Percentiles rank a stretch among this genome's conserved stretches.
Conservation (phyloP, 2,329 filamentous ascomycete genomes). For the Fusarium marasasianum region DNA sequence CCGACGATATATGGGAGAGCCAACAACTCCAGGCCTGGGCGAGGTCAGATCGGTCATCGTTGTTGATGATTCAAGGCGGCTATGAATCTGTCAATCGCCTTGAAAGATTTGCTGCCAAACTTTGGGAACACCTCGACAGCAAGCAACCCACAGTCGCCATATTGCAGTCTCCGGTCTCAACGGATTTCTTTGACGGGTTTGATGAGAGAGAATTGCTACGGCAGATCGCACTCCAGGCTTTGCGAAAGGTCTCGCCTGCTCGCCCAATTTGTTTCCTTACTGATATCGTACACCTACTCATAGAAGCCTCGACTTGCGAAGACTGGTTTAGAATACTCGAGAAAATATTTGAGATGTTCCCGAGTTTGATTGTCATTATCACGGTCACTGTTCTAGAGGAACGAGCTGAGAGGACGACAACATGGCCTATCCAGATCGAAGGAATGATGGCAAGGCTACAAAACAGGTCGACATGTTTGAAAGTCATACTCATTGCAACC, state of each 20-base stretch:
- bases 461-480: rapidly evolving
- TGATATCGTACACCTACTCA: rapidly evolving
- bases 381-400: not conserved
- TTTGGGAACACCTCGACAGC: not conserved
- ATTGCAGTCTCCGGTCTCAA: rapidly evolving
- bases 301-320: not conserved
- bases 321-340: not conserved
- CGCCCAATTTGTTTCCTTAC: rapidly evolving
- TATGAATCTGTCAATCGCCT: not conserved
- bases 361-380: not conserved
- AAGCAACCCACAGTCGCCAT: not conserved
- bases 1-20: not conserved
- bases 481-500: not conserved
- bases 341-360: not conserved
- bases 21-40: not conserved
- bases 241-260: not conserved
- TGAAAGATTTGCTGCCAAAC: not conserved
- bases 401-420: rapidly evolving
- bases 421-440: rapidly evolving
- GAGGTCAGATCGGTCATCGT: rapidly evolving
- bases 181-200: rapidly evolving
- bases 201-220: not conserved
- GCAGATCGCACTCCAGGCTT: not conserved
- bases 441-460: not conserved
- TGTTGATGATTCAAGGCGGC: not conserved